phyloP scores from a whole-genome alignment of 2,329 filamentous ascomycete species.

The Orbilia oligospora region DNA sequence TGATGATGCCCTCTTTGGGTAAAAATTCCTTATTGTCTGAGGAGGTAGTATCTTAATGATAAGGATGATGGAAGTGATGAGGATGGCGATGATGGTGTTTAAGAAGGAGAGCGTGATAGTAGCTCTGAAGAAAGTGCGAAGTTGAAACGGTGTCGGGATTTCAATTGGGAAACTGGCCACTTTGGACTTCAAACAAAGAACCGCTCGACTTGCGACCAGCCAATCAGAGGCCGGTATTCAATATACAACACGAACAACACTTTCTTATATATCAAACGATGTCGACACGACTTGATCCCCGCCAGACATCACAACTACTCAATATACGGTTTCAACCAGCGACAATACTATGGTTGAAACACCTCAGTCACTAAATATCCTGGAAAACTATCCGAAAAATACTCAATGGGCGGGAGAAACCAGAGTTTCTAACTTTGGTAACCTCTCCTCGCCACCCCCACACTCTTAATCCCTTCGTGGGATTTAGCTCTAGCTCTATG shows the following conservation, averaged over 20 bases:
- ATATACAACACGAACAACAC: neutral
- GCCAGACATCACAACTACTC: too few species aligned
- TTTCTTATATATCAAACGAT: neutral
- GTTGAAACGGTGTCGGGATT: constrained; percentile 21
- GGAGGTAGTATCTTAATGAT: neutral
- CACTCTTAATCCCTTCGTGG: too few species aligned
- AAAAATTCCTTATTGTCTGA: neutral
- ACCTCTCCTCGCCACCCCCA: too few species aligned
- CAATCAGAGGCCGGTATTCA: neutral
- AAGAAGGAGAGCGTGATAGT: constrained; percentile 71
- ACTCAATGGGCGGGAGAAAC: too few species aligned
- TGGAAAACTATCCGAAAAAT: too few species aligned
- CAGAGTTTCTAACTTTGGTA: too few species aligned
- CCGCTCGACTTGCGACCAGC: neutral
- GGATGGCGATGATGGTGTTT: constrained; percentile 87
- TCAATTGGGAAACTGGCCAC: constrained; percentile 26
- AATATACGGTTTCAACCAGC: too few species aligned
- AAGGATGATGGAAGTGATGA: too few species aligned
- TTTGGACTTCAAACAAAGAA: constrained; percentile 16
- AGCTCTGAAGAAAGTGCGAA: constrained; percentile 10
- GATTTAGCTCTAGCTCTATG: too few species aligned
- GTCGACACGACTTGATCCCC: too few species aligned
- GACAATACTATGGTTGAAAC: too few species aligned
- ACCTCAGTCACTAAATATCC: too few species aligned
- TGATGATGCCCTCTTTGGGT: neutral